Base-by-base conservation (phyloP, 345 rosid genomes). In the Sonneratia caseolaris region DNA sequence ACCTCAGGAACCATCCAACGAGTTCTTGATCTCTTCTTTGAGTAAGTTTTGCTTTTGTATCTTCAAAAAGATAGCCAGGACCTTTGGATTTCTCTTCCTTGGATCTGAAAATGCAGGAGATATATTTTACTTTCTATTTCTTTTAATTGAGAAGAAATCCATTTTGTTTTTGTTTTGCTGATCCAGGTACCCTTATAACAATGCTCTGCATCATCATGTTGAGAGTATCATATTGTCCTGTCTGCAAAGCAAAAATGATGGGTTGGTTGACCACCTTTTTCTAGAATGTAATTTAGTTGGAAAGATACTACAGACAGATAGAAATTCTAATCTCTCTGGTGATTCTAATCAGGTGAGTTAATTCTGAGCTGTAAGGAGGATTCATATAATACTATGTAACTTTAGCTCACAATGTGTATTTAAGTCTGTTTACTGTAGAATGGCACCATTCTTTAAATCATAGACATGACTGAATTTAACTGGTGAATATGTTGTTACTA, bases 181-280 rank as follows among this genome's bases (percentile, higher is more conserved):
- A 45, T 84, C 78, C 82, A 96, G 99, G 91, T 96, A 96, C 74
- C 99, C 97, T 3, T 96, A 78, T 84, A 96, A 92, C 77, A 96
- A 96, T 76, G 96, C 96, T 32, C 75, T 96, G 81, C 99, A 96
- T 81, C 98, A 92, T 84, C 98, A 92, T 69, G 95, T 91, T 56
- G 99, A 95, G 82, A 96, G 90, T 79, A 87, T 92, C 70, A 78
- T 92, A 74, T 73, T 84, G 57, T 90, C 96, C 22, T 96, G 99
- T 80, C 78, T 91, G 84, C 97, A 92, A 78, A 88, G 84, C 73
- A 92, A 85, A 84, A 87, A 81, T 37, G 85, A 84, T 12, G 55
- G 75, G 35, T 79, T 90, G 82, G 81, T 89, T 69, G 84, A 85
- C 78, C 91, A 95, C 80, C 84, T 92, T 77, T 88, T 95, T 77